A percentile compares a stretch with the other conserved stretches of the same genome.
Conservation (phyloP, 2,329 filamentous ascomycete species). For the Rutstroemia sp. region DNA sequence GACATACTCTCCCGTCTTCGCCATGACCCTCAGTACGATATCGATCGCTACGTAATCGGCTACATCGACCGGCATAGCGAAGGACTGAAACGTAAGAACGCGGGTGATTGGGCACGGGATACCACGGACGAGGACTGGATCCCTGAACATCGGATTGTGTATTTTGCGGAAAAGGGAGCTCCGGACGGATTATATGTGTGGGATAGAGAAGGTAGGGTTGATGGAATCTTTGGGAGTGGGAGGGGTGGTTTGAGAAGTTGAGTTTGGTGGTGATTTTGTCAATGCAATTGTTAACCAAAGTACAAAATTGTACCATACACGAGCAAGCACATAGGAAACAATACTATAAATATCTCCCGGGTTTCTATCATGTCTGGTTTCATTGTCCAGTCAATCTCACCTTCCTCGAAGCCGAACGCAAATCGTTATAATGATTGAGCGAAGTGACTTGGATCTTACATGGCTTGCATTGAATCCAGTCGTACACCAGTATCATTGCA, state of each 20-base stretch:
- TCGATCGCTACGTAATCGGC: constrained; percentile 21
- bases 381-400: no score
- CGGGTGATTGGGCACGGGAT: constrained; percentile 13
- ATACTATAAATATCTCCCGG: no score
- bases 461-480: no score
- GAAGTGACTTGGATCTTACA: no score
- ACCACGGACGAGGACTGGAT: constrained; percentile 56
- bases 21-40: constrained; percentile 14
- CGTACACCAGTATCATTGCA: no score
- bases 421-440: no score
- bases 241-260: constrained; percentile 10
- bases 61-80: constrained; percentile 17
- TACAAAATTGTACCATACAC: no score
- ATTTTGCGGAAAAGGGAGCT: constrained; percentile 49
- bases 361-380: no score
- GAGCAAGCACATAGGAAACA: no score
- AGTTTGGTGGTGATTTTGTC: no score
- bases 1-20: constrained; percentile 19
- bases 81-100: constrained; percentile 13
- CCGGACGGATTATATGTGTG: constrained; percentile 37
- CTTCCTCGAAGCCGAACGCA: no score
- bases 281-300: no score
- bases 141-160: constrained; percentile 55
- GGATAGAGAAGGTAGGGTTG: constrained; percentile 7
- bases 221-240: constrained; percentile 13